Percentiles rank a stretch among this genome's conserved stretches.
These are phyloP conservation scores for Rhynchospora pubera DNA, from an alignment of 176 grass and related monocot genomes.

Conservation along the genomic window DNA sequence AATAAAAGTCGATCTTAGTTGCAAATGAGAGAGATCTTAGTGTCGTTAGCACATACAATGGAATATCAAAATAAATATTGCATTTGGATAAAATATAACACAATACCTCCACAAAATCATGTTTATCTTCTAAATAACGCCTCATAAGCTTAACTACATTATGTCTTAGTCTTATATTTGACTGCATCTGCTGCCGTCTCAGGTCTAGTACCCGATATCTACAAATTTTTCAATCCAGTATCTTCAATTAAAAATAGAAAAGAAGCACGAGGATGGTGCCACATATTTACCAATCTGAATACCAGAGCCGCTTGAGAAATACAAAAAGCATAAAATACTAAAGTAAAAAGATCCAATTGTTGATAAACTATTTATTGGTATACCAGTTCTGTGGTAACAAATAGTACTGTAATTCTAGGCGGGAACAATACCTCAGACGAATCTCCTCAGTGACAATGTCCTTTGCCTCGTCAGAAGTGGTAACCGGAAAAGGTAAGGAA, in stretches of 20 bases:
- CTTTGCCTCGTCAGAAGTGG: constrained; percentile 62
- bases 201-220: constrained; percentile 93
- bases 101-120: constrained; percentile 95
- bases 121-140: constrained; percentile 83
- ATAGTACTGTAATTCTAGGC: background rate
- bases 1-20: background rate
- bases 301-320: background rate
- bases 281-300: background rate
- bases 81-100: background rate
- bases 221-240: background rate
- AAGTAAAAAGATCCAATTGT: background rate
- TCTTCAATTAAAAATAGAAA: background rate
- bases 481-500: constrained; percentile 86
- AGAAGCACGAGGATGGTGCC: background rate
- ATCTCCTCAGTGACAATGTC: constrained; percentile 90
- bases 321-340: background rate
- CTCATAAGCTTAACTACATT: constrained; percentile 79
- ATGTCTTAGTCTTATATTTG: constrained; percentile 86
- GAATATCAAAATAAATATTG: background rate
- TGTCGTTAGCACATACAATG: background rate
- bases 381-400: background rate
- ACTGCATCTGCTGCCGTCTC: constrained; percentile 89
- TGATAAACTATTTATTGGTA: background rate
- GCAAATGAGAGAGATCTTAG: background rate
- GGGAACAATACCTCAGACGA: constrained; percentile 62